A percentile compares a stretch with the other conserved stretches of the same genome.
Conservation (phyloP, 306 rosid genomes). For the Pyrus betulifolia region DNA sequence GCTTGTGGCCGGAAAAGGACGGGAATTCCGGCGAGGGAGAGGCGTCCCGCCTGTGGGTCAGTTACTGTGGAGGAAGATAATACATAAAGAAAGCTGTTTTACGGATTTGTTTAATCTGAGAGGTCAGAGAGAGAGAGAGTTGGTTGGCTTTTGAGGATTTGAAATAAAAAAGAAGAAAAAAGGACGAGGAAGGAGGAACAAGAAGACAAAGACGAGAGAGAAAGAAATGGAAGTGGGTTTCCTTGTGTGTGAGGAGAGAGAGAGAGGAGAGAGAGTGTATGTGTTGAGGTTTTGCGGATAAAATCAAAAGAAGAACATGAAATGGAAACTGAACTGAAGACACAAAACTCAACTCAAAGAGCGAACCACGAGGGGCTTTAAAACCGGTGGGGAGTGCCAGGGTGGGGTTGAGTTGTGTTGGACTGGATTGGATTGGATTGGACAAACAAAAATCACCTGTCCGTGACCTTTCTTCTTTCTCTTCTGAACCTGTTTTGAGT, state of each 20-base stretch:
- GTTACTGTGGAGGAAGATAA: conserved; percentile 13
- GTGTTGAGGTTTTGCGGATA: not conserved
- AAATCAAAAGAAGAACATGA: not conserved
- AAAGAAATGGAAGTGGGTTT: conserved; percentile 36
- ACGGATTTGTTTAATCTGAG: not conserved
- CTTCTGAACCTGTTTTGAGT: not conserved
- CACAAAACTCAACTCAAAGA: not conserved
- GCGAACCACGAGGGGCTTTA: not conserved
- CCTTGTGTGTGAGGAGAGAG: not conserved
- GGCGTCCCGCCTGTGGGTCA: conserved; percentile 55
- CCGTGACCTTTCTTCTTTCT: not conserved
- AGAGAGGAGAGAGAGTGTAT: not conserved
- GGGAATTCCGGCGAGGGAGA: conserved; percentile 44
- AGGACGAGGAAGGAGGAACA: not conserved
- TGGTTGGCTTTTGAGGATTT: conserved; percentile 22
- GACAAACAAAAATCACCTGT: not conserved
- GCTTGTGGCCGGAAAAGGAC: conserved; percentile 10
- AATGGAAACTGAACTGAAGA: not conserved
- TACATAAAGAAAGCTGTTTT: conserved; percentile 10
- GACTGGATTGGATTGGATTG: not conserved
- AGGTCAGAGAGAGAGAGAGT: conserved; percentile 21
- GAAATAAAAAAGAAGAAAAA: not conserved
- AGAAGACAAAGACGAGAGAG: conserved; percentile 7
- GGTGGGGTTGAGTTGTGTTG: not conserved
- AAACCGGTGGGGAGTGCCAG: not conserved